These are phyloP conservation scores for Chrysosporium keratinophilum DNA, from an alignment of 2,329 filamentous ascomycete genomes.

Conservation along the genomic window DNA sequence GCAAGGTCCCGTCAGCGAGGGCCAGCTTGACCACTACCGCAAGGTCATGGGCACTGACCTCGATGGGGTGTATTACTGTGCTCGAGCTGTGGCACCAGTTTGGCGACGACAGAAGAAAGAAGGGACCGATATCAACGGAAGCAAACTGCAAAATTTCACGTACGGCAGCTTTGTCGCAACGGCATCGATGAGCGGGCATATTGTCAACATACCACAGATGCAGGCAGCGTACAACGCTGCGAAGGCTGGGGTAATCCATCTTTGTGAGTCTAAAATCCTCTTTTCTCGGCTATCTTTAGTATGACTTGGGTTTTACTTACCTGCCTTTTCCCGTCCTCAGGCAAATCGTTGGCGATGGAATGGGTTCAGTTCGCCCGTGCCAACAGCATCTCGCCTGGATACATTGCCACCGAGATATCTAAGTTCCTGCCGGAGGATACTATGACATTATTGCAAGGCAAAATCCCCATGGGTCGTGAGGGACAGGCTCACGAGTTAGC, in stretches of 20 bases:
- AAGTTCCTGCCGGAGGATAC: conserved; percentile 54
- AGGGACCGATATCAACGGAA: conserved; percentile 52
- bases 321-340: conserved; percentile 44
- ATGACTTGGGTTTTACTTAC: neutral
- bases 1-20: conserved; percentile 57
- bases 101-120: conserved; percentile 62
- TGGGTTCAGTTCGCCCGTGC: conserved; percentile 65
- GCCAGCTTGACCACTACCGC: conserved; percentile 52
- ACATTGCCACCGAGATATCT: conserved; percentile 64
- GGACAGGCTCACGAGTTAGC: conserved; percentile 66
- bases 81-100: conserved; percentile 56
- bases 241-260: conserved; percentile 51
- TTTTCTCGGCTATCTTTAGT: neutral
- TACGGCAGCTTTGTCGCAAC: conserved; percentile 67
- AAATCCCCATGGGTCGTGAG: conserved; percentile 70
- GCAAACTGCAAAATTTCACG: conserved; percentile 49
- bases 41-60: conserved; percentile 62
- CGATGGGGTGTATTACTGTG: conserved; percentile 69
- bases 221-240: conserved; percentile 65
- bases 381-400: conserved; percentile 64
- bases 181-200: conserved; percentile 66
- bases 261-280: conserved; percentile 28
- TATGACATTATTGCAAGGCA: conserved; percentile 64
- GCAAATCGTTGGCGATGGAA: conserved; percentile 62
- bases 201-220: conserved; percentile 66